Percentiles rank a stretch among this genome's conserved stretches.
phyloP scores from a whole-genome alignment of 352 stramenopile species.

The Albugo candida region DNA sequence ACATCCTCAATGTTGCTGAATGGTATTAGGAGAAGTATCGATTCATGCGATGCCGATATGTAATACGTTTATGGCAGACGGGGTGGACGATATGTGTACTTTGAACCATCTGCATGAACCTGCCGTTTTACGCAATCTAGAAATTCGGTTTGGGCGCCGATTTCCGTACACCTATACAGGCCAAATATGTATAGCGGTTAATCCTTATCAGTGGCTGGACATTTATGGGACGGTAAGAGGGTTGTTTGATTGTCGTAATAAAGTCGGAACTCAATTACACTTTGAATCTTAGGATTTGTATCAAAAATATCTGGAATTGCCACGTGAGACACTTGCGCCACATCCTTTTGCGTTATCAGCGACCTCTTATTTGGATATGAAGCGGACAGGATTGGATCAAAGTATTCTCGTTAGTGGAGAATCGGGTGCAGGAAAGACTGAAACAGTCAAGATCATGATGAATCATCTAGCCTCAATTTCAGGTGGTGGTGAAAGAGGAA shows the following conservation, averaged over 20 bases:
- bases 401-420: slow-evolving; percentile 54
- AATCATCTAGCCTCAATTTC: slow-evolving; percentile 66
- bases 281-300: slow-evolving; percentile 21
- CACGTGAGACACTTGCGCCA: slow-evolving; percentile 28
- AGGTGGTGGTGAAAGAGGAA: slow-evolving; percentile 35
- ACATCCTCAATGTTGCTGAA: no score
- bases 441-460: slow-evolving; percentile 85
- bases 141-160: slow-evolving; percentile 41
- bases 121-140: slow-evolving; percentile 53
- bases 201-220: slow-evolving; percentile 68
- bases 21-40: slow-evolving; percentile 32
- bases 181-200: slow-evolving; percentile 63
- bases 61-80: slow-evolving; percentile 42
- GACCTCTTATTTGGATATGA: slow-evolving; percentile 49
- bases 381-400: slow-evolving; percentile 61
- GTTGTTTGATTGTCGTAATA: not conserved
- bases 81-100: slow-evolving; percentile 61
- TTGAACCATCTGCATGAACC: slow-evolving; percentile 67
- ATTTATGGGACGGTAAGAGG: slow-evolving; percentile 24
- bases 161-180: slow-evolving; percentile 71
- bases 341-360: slow-evolving; percentile 59
- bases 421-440: slow-evolving; percentile 49
- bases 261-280: not conserved
- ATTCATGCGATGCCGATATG: slow-evolving; percentile 67
- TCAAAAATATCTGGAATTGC: slow-evolving; percentile 29